Evolutionary conservation across 345 rosid species (phyloP).

Genomic region (Cardamine occulta): DNA sequence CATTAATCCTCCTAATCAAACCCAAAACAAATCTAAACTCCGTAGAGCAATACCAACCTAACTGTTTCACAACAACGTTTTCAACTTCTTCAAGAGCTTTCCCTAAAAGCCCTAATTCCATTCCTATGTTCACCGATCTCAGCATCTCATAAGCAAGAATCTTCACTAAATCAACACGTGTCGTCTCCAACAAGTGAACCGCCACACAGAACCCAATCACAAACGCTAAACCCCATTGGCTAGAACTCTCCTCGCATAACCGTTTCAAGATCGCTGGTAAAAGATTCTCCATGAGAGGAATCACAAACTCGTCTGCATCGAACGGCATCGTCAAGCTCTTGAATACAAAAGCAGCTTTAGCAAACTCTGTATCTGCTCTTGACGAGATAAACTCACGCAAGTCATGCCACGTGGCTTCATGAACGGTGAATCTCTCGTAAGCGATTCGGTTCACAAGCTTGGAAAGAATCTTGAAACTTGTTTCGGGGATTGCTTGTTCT

Average conservation of each 20-base stretch:
- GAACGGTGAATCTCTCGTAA: background rate
- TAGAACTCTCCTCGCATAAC: background rate
- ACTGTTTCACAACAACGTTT: background rate
- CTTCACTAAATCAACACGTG: conserved; percentile 1
- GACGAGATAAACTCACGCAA: conserved; percentile 6
- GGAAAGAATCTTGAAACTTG: background rate
- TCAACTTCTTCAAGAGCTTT: background rate
- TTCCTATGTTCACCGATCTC: background rate
- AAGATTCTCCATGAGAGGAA: background rate
- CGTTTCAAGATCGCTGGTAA: conserved; percentile 10
- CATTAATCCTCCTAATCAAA: conserved; percentile 7
- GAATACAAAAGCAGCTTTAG: background rate
- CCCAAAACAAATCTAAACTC: conserved; percentile 11
- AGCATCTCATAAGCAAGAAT: conserved; percentile 13
- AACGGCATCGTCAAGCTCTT: background rate
- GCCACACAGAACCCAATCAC: background rate
- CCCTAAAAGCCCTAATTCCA: background rate
- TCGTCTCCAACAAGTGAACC: conserved; percentile 17
- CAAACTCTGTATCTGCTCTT: background rate
- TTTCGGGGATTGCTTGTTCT: background rate
- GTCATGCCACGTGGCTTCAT: background rate
- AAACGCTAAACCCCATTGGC: conserved; percentile 3
- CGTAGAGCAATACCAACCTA: background rate
- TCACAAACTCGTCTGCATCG: background rate
- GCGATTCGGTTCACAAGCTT: background rate